Percentiles rank a stretch among this genome's conserved stretches.
Evolutionary conservation across 768 basidiomycete species (phyloP).

Genomic region (Lactarius quietus): DNA sequence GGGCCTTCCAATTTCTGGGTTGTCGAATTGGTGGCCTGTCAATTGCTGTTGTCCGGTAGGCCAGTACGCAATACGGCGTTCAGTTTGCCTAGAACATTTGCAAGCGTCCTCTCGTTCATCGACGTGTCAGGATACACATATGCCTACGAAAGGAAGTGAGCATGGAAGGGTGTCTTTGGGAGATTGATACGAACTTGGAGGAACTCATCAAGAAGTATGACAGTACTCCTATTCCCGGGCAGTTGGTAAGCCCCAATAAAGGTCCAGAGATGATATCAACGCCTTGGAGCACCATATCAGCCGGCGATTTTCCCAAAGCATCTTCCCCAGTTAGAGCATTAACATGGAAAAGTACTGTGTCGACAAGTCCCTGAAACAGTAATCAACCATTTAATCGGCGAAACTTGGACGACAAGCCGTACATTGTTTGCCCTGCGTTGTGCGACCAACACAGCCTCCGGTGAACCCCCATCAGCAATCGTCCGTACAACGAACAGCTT

Average conservation of each 20-base stretch:
- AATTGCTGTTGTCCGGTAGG: slow-evolving; percentile 42
- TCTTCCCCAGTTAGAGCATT: slow-evolving; percentile 80
- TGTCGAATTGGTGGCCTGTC: slow-evolving; percentile 52
- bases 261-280: slow-evolving; percentile 58
- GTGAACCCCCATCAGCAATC: slow-evolving; percentile 43
- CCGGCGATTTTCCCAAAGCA: slow-evolving; percentile 32
- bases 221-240: slow-evolving; percentile 41
- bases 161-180: background rate
- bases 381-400: slow-evolving; percentile 9
- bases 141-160: slow-evolving; percentile 38
- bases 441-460: slow-evolving; percentile 60
- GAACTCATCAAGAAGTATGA: slow-evolving; percentile 71
- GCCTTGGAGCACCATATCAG: slow-evolving; percentile 49
- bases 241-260: slow-evolving; percentile 52
- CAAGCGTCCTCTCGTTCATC: slow-evolving; percentile 43
- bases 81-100: slow-evolving; percentile 42
- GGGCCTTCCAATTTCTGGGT: slow-evolving; percentile 41
- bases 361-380: slow-evolving; percentile 48
- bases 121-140: slow-evolving; percentile 65
- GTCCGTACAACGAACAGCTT: slow-evolving; percentile 56
- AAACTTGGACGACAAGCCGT: slow-evolving; percentile 18
- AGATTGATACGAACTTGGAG: slow-evolving; percentile 53
- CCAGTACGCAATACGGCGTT: slow-evolving; percentile 55
- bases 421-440: slow-evolving; percentile 64
- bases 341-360: slow-evolving; percentile 74